A percentile compares a stretch with the other conserved stretches of the same genome.
phyloP scores from a whole-genome alignment of 2,329 filamentous ascomycete genomes.

The Fusarium napiforme region DNA sequence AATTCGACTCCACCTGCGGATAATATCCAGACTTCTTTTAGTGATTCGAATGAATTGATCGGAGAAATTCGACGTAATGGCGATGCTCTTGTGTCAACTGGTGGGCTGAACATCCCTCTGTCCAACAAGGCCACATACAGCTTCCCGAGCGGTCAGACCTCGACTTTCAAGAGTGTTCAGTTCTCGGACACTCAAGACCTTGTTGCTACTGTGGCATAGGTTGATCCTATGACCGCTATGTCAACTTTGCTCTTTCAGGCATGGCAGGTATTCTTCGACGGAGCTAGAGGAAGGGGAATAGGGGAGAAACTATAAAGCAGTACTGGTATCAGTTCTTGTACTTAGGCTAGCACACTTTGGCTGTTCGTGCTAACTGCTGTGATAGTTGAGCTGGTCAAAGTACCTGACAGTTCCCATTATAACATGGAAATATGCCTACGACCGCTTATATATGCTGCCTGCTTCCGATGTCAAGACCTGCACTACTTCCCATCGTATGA shows the following conservation, averaged over 20 bases:
- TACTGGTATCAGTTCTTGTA: too few relatives aligned
- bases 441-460: background rate
- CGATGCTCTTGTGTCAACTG: background rate
- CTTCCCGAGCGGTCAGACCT: background rate
- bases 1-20: too few relatives aligned
- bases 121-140: background rate
- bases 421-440: background rate
- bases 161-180: background rate
- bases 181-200: background rate
- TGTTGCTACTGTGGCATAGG: background rate
- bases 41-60: too few relatives aligned
- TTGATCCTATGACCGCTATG: too few relatives aligned
- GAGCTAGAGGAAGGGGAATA: too few relatives aligned
- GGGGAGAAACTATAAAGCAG: too few relatives aligned
- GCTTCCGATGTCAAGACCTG: background rate
- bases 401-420: fast-evolving
- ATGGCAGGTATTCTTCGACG: fast-evolving
- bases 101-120: fast-evolving
- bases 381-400: fast-evolving
- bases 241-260: too few relatives aligned
- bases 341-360: too few relatives aligned
- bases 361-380: fast-evolving
- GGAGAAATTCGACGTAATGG: too few relatives aligned
- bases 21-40: too few relatives aligned
- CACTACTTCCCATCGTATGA: fast-evolving